Base-by-base conservation (phyloP, 192 early-diverging fungal species). In the Linnemannia hyalina region DNA sequence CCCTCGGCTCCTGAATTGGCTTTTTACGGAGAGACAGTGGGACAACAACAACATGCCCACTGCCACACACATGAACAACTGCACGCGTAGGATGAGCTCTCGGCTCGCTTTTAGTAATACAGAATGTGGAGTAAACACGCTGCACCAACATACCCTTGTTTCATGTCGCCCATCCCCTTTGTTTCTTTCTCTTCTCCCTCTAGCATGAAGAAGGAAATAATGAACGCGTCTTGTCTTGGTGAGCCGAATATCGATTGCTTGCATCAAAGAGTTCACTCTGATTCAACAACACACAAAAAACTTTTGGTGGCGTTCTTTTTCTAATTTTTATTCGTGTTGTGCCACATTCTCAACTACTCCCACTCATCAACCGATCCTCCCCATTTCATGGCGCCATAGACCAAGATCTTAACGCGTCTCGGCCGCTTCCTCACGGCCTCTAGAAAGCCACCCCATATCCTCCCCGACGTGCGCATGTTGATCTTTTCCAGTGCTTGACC, bases 351-450 rank as follows among this genome's bases (percentile, higher is more conserved):
- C 15, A 5, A n/a, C 20, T 60, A 85, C 38, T 81, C 84, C 84
- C 84, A 86, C 22, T 86, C 84, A 57, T 86, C 84, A 18, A 86
- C 72, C 3, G 76, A 77, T 60, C 84, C 84, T 75, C 84, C 84
- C 84, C 84, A 86, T 65, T 86, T 86, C 84, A 86, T 86, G 20
- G 84, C 73, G n/a, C 84, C 84, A 71, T 86, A 86, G 23, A 86
- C 84, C 22, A 86, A 42, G 23, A 81, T 78, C 76, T 78, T 80
- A 72, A 86, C 84, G 26, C 80, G 57, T 49, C 80, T 72, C 3
- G 84, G 81, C 3, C 84, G 78, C 65, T 55, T 77, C 52, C 84
- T 57, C 0, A 86, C 72, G 23, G 79, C 84, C n/a, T 81, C 84
- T 44, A 86, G 20, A 54, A 86, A 86, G 13, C 84, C 84, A 22